These are phyloP conservation scores for Phytophthora pisi DNA, from an alignment of 352 stramenopile species.

Conservation along the genomic window DNA sequence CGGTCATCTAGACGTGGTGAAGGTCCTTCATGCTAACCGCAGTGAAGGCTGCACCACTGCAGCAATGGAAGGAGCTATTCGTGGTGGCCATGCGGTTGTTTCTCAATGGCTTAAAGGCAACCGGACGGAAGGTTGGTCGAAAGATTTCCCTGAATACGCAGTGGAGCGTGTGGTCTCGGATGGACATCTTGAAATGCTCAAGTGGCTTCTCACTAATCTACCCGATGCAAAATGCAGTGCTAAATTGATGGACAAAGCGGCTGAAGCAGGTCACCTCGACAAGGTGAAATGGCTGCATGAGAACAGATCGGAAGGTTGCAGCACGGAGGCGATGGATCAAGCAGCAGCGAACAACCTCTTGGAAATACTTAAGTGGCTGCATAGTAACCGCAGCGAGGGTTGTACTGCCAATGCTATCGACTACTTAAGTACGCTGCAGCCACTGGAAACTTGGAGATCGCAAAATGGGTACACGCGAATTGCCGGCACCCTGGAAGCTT, in stretches of 20 bases:
- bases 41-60: not conserved
- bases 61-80: not conserved
- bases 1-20: not conserved
- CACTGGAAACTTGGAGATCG: slow-evolving; percentile 1
- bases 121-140: not conserved
- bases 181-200: not conserved
- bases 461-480: not conserved
- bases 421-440: not conserved
- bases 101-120: not conserved
- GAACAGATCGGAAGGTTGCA: slow-evolving; percentile 1
- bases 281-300: not conserved
- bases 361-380: slow-evolving; percentile 3
- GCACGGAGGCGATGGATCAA: not conserved
- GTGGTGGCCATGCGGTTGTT: not conserved
- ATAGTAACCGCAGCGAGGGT: not conserved
- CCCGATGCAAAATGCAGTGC: not conserved
- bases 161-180: not conserved
- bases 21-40: not conserved
- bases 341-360: not conserved
- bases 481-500: not conserved
- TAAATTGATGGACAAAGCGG: not conserved
- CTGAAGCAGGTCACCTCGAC: not conserved
- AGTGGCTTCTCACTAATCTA: not conserved
- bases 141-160: not conserved
- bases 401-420: not conserved